phyloP scores from a whole-genome alignment of 345 rosid species.

The Populus pruinosa region DNA sequence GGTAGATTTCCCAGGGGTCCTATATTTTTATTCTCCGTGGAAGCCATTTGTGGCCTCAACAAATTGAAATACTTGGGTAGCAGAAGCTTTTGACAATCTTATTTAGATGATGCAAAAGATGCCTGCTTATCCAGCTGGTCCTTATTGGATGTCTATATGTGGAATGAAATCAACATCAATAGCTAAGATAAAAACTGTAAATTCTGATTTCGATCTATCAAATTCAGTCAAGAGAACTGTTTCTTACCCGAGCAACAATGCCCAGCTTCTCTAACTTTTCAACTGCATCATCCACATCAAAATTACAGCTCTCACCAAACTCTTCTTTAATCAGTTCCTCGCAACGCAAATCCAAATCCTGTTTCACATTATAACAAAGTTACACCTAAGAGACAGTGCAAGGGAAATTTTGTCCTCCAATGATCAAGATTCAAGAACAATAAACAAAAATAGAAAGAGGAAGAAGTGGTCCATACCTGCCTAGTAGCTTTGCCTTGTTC shows the following conservation, averaged over 20 bases:
- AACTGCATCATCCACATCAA: conserved; percentile 82
- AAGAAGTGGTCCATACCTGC: conserved; percentile 42
- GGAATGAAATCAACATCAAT: neutral
- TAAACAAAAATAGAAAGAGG: neutral
- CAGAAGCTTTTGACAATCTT: neutral
- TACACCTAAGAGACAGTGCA: neutral
- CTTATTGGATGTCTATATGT: neutral
- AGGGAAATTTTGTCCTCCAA: conserved; percentile 2
- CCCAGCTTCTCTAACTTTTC: conserved; percentile 79
- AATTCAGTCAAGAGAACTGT: neutral
- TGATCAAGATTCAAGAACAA: neutral
- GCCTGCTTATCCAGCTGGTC: neutral
- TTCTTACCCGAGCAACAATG: conserved; percentile 66
- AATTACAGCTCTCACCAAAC: conserved; percentile 59
- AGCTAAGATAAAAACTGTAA: neutral
- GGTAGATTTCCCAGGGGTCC: neutral
- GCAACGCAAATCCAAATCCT: conserved; percentile 64
- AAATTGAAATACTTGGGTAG: neutral
- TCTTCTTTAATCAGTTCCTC: conserved; percentile 60
- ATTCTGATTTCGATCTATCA: neutral
- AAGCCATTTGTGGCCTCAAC: neutral
- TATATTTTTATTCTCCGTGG: neutral
- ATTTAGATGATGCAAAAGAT: neutral
- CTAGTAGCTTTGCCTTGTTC: conserved; percentile 92
- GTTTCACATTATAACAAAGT: conserved; percentile 26